Evolutionary conservation across 208 protist genomes (phyloP).

Genomic region (Crithidia sp.): DNA sequence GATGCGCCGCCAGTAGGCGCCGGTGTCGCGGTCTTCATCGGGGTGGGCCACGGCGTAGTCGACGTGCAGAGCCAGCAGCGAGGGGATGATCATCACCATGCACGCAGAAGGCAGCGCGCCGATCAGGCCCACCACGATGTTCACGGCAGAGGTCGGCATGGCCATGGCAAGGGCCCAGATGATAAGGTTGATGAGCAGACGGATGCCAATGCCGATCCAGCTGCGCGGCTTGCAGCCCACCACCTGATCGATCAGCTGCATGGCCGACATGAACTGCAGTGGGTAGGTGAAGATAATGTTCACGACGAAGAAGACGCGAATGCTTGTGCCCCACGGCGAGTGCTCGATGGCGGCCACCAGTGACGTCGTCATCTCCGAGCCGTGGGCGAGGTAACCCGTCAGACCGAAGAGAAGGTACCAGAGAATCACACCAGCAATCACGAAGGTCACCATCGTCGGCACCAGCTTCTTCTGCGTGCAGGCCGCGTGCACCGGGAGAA

Average conservation of each 20-base stretch:
- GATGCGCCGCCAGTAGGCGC: slow-evolving; percentile 59
- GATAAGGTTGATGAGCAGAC: slow-evolving; percentile 64
- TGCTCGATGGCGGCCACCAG: slow-evolving; percentile 47
- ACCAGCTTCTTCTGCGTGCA: slow-evolving; percentile 69
- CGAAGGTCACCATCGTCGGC: slow-evolving; percentile 52
- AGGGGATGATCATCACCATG: slow-evolving; percentile 79
- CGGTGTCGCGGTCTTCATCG: slow-evolving; percentile 49
- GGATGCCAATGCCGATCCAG: slow-evolving; percentile 53
- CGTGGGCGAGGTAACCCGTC: slow-evolving; percentile 75
- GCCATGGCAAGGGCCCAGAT: slow-evolving; percentile 71
- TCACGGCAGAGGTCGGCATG: slow-evolving; percentile 54
- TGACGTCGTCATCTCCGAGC: slow-evolving; percentile 45
- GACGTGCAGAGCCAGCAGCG: slow-evolving; percentile 53
- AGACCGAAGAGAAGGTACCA: slow-evolving; percentile 74
- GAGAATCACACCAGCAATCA: slow-evolving; percentile 44
- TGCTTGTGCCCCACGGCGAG: slow-evolving; percentile 53
- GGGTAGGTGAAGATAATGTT: slow-evolving; percentile 81
- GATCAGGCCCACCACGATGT: slow-evolving; percentile 73
- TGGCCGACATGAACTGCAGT: slow-evolving; percentile 79
- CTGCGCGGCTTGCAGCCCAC: slow-evolving; percentile 58
- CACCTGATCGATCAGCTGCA: slow-evolving; percentile 74
- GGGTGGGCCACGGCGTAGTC: slow-evolving; percentile 58
- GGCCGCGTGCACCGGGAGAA: slow-evolving; percentile 72
- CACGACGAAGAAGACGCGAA: slow-evolving; percentile 48
- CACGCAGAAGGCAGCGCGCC: slow-evolving; percentile 72